Conservation (phyloP, 2,329 filamentous ascomycete species). For the Talaromyces sp. region DNA sequence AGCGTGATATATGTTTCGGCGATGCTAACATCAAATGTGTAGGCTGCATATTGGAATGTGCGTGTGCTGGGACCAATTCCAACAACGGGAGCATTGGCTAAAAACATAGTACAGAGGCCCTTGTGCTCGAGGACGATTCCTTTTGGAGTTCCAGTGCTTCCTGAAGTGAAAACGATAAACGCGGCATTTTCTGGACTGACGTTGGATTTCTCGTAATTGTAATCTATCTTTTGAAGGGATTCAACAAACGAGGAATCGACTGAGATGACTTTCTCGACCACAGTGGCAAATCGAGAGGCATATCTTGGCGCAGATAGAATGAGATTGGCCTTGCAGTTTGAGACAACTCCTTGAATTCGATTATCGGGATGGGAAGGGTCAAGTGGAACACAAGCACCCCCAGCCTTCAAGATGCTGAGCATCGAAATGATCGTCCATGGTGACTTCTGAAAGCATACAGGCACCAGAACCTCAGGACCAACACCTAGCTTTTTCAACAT, state of each 20-base stretch:
- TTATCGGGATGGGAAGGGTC: conserved; percentile 18
- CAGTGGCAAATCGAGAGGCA: not conserved
- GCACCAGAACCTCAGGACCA: conserved; percentile 20
- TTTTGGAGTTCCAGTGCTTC: conserved; percentile 8
- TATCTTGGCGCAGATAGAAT: not conserved
- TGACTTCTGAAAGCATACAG: conserved; percentile 28
- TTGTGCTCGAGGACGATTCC: conserved; percentile 56
- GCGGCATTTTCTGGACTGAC: conserved; percentile 19
- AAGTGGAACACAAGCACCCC: conserved; percentile 20
- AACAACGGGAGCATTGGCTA: conserved; percentile 49
- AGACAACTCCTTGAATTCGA: conserved; percentile 11
- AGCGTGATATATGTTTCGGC: conserved; percentile 47
- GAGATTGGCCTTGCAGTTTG: not conserved
- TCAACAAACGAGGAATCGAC: not conserved
- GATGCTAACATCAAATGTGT: conserved; percentile 46
- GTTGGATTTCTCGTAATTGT: not conserved
- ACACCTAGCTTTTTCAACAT: conserved; percentile 28
- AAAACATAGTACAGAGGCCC: conserved; percentile 53
- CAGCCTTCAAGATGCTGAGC: conserved; percentile 26
- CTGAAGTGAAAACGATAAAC: conserved; percentile 1
- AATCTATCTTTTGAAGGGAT: not conserved
- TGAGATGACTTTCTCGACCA: not conserved
- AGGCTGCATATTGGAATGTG: conserved; percentile 55
- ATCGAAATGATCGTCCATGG: conserved; percentile 25
- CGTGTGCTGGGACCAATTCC: conserved; percentile 50